phyloP scores from a whole-genome alignment of 2,329 filamentous ascomycete species.

The Coniella vitis region DNA sequence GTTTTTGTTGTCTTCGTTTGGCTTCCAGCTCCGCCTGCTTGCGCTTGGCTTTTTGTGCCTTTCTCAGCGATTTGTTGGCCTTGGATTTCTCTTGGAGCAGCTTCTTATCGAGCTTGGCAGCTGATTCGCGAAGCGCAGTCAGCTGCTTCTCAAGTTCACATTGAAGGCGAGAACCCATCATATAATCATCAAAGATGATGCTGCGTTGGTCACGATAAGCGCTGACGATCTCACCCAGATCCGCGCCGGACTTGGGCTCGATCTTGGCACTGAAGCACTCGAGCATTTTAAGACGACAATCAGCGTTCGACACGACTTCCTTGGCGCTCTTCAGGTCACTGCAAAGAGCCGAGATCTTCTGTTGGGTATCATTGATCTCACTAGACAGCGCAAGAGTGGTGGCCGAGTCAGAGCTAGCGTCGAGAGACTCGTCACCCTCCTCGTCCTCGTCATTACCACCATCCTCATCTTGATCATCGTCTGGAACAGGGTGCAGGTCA shows the following conservation, averaged over 20 bases:
- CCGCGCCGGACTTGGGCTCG: slow-evolving; percentile 22
- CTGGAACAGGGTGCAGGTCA: slow-evolving; percentile 40
- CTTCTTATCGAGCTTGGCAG: slow-evolving; percentile 7
- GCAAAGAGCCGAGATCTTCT: slow-evolving; percentile 13
- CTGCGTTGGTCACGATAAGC: slow-evolving; percentile 37
- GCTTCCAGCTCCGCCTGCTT: slow-evolving; percentile 29
- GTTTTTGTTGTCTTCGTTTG: slow-evolving; percentile 30
- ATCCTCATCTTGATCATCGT: slow-evolving; percentile 22
- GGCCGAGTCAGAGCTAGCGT: not conserved
- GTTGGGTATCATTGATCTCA: not conserved
- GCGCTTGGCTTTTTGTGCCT: slow-evolving; percentile 28
- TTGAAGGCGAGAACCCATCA: slow-evolving; percentile 25
- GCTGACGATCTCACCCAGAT: slow-evolving; percentile 26
- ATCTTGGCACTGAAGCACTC: slow-evolving; percentile 33
- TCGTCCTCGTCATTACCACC: slow-evolving; percentile 21
- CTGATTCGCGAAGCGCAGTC: not conserved
- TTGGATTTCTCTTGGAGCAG: slow-evolving; percentile 22
- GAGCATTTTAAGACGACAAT: slow-evolving; percentile 34
- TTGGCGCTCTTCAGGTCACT: slow-evolving; percentile 24
- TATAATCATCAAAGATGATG: slow-evolving; percentile 34
- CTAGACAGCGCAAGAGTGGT: not conserved
- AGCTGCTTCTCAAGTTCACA: slow-evolving; percentile 28
- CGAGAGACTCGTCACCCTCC: slow-evolving; percentile 25
- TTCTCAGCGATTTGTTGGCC: slow-evolving; percentile 25
- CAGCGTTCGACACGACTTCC: slow-evolving; percentile 28